Evolutionary conservation across 805 yeast genomes (phyloP), one percentile per base, ranked within the genome.

Genomic region (Lipomyces oligophaga): DNA sequence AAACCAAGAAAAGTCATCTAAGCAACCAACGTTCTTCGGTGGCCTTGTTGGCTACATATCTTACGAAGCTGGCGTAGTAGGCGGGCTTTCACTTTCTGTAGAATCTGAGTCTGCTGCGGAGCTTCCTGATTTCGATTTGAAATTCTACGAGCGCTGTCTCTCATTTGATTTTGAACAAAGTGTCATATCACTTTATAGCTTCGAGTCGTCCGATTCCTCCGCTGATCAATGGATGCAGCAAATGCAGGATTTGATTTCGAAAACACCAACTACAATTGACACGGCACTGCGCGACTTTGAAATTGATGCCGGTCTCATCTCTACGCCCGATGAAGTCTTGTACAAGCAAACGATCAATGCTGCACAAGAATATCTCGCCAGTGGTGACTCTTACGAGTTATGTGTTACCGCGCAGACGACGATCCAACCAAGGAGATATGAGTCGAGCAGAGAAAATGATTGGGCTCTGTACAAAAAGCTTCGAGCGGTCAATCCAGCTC

Each of bases 341-440:
- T 93, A 93, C 63, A 60, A 69, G 3, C 52, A 67, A 2, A 77
- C 77, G 32, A 85, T 87, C 58, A 59, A 69, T 0, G 47, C 69
- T 38, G 86, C 96, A 62, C 90, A 85, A 63, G 72, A 77, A 13
- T 78, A 68, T 52, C 70, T 90, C 37, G 77, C 72, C 42, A 66
- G 80, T 5, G 98, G 98, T 8, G 94, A 93, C 61, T 87, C 96
- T 1, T 93, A 93, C 62, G 99, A 93, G 63, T 73, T 93, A 13
- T 93, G 98, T 62, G 71, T 93, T 26, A 90, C 97, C 0, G 81
- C 83, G 1, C 84, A 78, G 49, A 54, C 58, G 1, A 26, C 34
- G 15, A 27, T 49, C 20, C 32, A 22, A 4, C 48, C 45, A 22
- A 83, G 90, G 46, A 71, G 71, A n/a, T n/a, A n/a, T n/a, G n/a